These are phyloP conservation scores for Tylopilus plumbeoviolaceoides DNA, from an alignment of 768 basidiomycete genomes.

Conservation along the genomic window DNA sequence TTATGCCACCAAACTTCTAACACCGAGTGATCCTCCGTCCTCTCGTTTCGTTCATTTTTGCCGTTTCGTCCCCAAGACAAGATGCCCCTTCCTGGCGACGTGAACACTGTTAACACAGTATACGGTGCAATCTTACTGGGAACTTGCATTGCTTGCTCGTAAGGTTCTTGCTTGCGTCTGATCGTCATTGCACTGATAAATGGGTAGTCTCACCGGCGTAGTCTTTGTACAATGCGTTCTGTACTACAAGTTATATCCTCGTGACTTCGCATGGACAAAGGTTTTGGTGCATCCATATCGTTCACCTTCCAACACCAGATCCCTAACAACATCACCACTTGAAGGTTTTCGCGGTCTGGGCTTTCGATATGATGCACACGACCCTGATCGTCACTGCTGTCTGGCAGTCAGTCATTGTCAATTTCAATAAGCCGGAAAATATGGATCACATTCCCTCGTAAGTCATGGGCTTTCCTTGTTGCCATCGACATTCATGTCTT, in stretches of 20 bases:
- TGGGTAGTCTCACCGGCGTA: constrained; percentile 24
- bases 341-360: constrained; percentile 29
- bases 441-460: constrained; percentile 31
- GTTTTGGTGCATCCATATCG: constrained; percentile 15
- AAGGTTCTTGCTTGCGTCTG: background rate
- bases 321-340: background rate
- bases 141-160: constrained; percentile 29
- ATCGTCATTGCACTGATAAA: constrained; percentile 3
- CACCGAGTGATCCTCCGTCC: constrained; percentile 22
- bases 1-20: background rate
- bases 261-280: constrained; percentile 23
- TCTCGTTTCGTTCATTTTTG: constrained; percentile 14
- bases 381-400: constrained; percentile 20
- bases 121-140: constrained; percentile 30
- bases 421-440: constrained; percentile 21
- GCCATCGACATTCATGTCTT: background rate
- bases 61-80: constrained; percentile 6
- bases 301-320: background rate
- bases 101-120: constrained; percentile 24
- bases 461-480: background rate
- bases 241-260: constrained; percentile 30
- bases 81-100: constrained; percentile 25
- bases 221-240: constrained; percentile 29
- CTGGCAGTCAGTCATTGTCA: constrained; percentile 28
- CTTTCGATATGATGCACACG: constrained; percentile 29